Evolutionary conservation across 108 stramenopile species (phyloP).

Genomic region (Pseudonitzschia multistriata): DNA sequence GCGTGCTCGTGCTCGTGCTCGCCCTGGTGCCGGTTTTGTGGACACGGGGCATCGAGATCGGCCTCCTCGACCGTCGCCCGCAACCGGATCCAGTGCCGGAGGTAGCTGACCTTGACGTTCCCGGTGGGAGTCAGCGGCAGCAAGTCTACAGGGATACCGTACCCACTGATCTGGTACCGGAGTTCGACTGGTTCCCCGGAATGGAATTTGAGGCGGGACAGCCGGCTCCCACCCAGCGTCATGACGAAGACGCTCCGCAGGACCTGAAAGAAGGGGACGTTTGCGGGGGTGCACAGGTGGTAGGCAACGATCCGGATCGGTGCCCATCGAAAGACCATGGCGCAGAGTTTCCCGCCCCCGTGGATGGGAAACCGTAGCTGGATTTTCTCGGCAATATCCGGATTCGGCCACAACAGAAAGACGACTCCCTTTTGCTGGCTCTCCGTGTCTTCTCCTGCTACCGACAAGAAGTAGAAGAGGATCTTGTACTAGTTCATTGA

Average conservation of each 20-base stretch:
- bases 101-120: slow-evolving; percentile 17
- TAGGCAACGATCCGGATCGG: slow-evolving; percentile 3
- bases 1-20: not conserved
- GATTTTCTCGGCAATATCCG: not conserved
- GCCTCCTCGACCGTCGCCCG: not conserved
- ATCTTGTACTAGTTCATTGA: not conserved
- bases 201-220: slow-evolving; percentile 1
- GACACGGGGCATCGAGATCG: too few species aligned
- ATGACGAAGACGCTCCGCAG: not conserved
- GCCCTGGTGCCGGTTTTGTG: too few species aligned
- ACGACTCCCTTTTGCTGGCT: slow-evolving; percentile 5
- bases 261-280: not conserved
- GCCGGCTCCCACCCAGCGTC: not conserved
- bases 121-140: slow-evolving; percentile 19
- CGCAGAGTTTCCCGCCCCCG: not conserved
- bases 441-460: slow-evolving; percentile 1
- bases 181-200: slow-evolving; percentile 9
- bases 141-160: slow-evolving; percentile 21
- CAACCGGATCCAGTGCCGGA: slow-evolving; percentile 23
- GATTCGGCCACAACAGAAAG: not conserved
- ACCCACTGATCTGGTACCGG: slow-evolving; percentile 12
- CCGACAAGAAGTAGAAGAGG: not conserved
- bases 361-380: not conserved
- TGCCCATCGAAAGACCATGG: not conserved
- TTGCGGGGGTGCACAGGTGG: not conserved